Evolutionary conservation across 2,329 filamentous ascomycete species (phyloP).

Genomic region (Penicillium thymicola): DNA sequence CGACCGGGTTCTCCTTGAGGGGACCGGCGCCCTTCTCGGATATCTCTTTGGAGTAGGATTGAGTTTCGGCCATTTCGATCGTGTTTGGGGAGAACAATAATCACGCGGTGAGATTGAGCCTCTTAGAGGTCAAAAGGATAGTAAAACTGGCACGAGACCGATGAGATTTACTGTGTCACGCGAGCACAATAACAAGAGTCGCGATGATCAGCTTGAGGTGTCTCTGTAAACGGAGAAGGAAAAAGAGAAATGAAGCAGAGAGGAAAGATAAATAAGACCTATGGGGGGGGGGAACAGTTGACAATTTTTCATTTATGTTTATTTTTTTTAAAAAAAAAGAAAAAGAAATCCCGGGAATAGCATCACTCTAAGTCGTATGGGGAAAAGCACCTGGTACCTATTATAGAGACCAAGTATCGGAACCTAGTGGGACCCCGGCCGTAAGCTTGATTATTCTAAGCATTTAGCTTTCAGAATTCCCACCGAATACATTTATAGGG

Average conservation of each 20-base stretch:
- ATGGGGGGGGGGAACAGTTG: neutral
- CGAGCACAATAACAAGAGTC: neutral
- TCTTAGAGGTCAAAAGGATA: neutral
- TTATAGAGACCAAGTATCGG: neutral
- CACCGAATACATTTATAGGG: neutral
- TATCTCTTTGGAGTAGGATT: slow-evolving; percentile 13
- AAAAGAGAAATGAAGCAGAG: neutral
- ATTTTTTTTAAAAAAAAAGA: neutral
- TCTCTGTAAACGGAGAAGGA: neutral
- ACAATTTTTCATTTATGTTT: too few species aligned
- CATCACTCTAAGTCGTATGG: neutral
- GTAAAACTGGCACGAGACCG: neutral
- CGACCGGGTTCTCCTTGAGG: slow-evolving; percentile 13
- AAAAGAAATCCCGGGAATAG: neutral
- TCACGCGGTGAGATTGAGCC: neutral
- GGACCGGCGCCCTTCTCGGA: slow-evolving; percentile 13
- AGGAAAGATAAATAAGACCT: neutral
- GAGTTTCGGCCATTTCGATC: slow-evolving; percentile 9
- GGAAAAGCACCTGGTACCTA: neutral
- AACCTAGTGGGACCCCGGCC: neutral
- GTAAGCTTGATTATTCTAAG: slow-evolving; percentile 3
- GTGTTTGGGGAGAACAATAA: neutral
- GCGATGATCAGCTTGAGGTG: neutral
- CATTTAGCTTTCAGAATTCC: neutral
- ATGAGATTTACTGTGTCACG: slow-evolving; percentile 1